Percentiles rank a stretch among this genome's conserved stretches.
These are phyloP conservation scores for Heliamphora ciliata DNA, from an alignment of 179 eudicot species.

Conservation along the genomic window DNA sequence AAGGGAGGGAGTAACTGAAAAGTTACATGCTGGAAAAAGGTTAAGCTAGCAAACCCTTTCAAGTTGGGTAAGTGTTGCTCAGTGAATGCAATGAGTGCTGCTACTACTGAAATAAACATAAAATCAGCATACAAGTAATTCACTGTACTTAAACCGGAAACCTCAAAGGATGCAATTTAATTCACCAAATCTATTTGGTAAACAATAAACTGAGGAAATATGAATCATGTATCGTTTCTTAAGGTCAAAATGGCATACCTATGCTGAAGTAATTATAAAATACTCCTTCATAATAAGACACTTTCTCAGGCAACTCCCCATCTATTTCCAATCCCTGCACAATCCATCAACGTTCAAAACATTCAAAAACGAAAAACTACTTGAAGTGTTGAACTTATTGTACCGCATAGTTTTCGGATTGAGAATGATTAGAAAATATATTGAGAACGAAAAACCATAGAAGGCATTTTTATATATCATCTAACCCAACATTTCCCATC, in stretches of 20 bases:
- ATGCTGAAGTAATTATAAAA: conserved; percentile 94
- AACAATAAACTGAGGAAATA: not conserved
- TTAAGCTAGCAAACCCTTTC: not conserved
- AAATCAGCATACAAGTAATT: not conserved
- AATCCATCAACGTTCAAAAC: conserved; percentile 12
- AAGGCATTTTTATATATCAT: not conserved
- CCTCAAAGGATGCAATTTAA: not conserved
- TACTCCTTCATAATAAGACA: conserved; percentile 75
- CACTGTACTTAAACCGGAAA: not conserved
- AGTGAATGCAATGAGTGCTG: not conserved
- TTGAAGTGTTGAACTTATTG: not conserved
- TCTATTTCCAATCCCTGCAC: conserved; percentile 60
- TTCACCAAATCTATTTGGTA: not conserved
- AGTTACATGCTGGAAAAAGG: not conserved
- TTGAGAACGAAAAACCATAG: too few species aligned
- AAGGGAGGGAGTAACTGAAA: not conserved
- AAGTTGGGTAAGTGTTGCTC: not conserved
- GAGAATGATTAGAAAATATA: too few species aligned
- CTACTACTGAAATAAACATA: not conserved
- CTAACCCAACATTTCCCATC: not conserved
- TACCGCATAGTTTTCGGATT: too few species aligned
- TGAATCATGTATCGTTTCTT: not conserved
- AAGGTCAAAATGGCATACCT: conserved; percentile 37
- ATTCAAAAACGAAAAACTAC: not conserved
- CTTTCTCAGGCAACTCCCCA: conserved; percentile 61